These are phyloP conservation scores for Arxiozyma telluris DNA, from an alignment of 1,139 yeast genomes.

Conservation along the genomic window DNA sequence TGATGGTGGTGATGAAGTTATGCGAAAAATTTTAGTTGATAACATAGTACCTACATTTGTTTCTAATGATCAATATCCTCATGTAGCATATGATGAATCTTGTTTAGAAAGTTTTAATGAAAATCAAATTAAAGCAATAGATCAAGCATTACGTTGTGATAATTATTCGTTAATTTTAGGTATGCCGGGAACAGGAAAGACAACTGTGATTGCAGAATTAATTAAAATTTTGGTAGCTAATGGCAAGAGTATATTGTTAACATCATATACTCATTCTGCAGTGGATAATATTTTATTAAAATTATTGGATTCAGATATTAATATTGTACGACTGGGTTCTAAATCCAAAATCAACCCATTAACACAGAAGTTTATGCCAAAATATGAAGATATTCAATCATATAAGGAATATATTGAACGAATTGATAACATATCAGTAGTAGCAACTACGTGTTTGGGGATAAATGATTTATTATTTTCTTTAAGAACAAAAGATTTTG, in stretches of 20 bases:
- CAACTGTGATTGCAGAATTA: slow-evolving; percentile 78
- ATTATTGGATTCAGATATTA: slow-evolving; percentile 42
- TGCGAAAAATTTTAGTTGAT: slow-evolving; percentile 59
- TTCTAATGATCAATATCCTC: slow-evolving; percentile 15
- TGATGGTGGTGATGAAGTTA: slow-evolving; percentile 43
- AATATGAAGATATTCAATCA: slow-evolving; percentile 34
- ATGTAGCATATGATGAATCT: slow-evolving; percentile 19
- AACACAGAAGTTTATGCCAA: slow-evolving; percentile 47
- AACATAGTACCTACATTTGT: slow-evolving; percentile 39
- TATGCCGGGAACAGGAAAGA: slow-evolving; percentile 99
- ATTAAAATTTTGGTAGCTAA: slow-evolving; percentile 50
- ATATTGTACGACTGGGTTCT: slow-evolving; percentile 52
- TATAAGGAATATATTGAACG: slow-evolving; percentile 38
- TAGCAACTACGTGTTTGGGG: slow-evolving; percentile 85
- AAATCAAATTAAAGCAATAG: slow-evolving; percentile 66
- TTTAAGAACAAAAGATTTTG: slow-evolving; percentile 49
- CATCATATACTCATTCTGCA: slow-evolving; percentile 92
- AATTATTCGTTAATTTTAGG: slow-evolving; percentile 82
- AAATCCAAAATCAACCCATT: slow-evolving; percentile 52
- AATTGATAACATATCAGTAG: slow-evolving; percentile 56
- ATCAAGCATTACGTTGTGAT: slow-evolving; percentile 50
- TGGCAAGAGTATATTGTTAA: slow-evolving; percentile 60
- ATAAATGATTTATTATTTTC: slow-evolving; percentile 51
- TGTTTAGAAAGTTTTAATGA: slow-evolving; percentile 38
- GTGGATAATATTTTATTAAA: slow-evolving; percentile 86